A percentile compares a stretch with the other conserved stretches of the same genome.
Evolutionary conservation across 2,329 filamentous ascomycete species (phyloP).

Genomic region (Fusarium nurragi): DNA sequence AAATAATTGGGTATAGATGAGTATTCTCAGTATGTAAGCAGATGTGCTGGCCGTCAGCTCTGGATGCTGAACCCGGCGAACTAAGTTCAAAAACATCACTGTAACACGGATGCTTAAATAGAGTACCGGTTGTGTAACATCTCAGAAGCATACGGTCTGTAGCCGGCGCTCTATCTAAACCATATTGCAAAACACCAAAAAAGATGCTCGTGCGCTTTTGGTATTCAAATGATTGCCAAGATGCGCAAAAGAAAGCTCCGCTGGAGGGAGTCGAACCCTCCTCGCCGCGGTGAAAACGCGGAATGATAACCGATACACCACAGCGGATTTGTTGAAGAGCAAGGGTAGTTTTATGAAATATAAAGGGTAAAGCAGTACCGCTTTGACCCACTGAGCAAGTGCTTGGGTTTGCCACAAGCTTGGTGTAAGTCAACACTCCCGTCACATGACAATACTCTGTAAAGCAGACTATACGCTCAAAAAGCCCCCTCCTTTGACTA

Average conservation of each 20-base stretch:
- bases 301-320: slow-evolving; percentile 41
- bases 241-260: slow-evolving; percentile 6
- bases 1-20: neutral
- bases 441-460: too few relatives aligned
- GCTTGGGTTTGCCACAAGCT: neutral
- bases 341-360: rapidly evolving
- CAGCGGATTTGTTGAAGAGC: slow-evolving; percentile 22
- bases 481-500: too few relatives aligned
- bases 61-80: neutral
- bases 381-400: too few relatives aligned
- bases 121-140: too few relatives aligned
- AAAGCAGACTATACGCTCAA: too few relatives aligned
- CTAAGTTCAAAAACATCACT: too few relatives aligned
- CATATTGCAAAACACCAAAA: neutral
- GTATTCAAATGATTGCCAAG: too few relatives aligned
- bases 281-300: slow-evolving; percentile 41
- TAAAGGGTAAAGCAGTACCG: neutral
- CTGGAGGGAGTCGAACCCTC: slow-evolving; percentile 38
- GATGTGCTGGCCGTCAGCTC: neutral
- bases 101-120: too few relatives aligned
- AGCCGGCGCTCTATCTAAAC: too few relatives aligned
- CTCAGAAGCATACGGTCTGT: too few relatives aligned
- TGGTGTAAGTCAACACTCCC: neutral
- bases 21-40: neutral
- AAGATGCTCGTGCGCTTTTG: neutral